A percentile compares a stretch with the other conserved stretches of the same genome.
phyloP scores from a whole-genome alignment of 2,329 filamentous ascomycete genomes.

The Hypomyces perniciosus region DNA sequence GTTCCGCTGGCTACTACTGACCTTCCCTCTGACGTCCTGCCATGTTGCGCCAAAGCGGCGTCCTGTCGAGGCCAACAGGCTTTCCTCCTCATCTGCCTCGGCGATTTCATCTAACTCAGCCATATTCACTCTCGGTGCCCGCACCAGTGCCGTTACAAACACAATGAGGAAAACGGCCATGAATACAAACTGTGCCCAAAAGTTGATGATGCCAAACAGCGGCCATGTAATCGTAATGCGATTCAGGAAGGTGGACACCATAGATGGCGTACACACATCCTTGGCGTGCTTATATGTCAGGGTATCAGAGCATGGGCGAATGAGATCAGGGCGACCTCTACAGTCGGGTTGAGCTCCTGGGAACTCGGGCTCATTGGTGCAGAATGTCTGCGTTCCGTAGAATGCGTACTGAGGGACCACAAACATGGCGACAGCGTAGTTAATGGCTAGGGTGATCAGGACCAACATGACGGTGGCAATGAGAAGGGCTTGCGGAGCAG shows the following conservation, averaged over 20 bases:
- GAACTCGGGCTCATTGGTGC: constrained; percentile 60
- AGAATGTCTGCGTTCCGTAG: constrained; percentile 92
- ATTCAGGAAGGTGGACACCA: constrained; percentile 90
- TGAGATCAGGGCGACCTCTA: constrained; percentile 59
- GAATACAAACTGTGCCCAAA: constrained; percentile 95
- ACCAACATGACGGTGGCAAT: constrained; percentile 88
- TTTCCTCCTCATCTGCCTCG: constrained; percentile 89
- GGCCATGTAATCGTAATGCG: constrained; percentile 90
- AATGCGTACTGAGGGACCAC: constrained; percentile 94
- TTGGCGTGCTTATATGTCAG: constrained; percentile 64
- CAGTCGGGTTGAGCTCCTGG: constrained; percentile 70
- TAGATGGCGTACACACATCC: constrained; percentile 81
- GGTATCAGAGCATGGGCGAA: constrained; percentile 77
- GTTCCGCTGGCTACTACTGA: constrained; percentile 6
- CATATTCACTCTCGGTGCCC: constrained; percentile 70
- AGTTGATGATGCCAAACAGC: constrained; percentile 86
- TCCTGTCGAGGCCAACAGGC: constrained; percentile 76
- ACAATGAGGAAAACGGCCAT: constrained; percentile 76
- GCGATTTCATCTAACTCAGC: constrained; percentile 80
- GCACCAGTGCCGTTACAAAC: constrained; percentile 72
- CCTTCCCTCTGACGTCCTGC: constrained; percentile 71
- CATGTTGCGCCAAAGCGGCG: constrained; percentile 79
- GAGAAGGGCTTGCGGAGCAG: constrained; percentile 84
- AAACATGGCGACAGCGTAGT: constrained; percentile 88
- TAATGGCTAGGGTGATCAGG: constrained; percentile 82